Percentiles rank a stretch among this genome's conserved stretches.
phyloP scores from a whole-genome alignment of 2,329 filamentous ascomycete genomes.

The Penicillium sp. region DNA sequence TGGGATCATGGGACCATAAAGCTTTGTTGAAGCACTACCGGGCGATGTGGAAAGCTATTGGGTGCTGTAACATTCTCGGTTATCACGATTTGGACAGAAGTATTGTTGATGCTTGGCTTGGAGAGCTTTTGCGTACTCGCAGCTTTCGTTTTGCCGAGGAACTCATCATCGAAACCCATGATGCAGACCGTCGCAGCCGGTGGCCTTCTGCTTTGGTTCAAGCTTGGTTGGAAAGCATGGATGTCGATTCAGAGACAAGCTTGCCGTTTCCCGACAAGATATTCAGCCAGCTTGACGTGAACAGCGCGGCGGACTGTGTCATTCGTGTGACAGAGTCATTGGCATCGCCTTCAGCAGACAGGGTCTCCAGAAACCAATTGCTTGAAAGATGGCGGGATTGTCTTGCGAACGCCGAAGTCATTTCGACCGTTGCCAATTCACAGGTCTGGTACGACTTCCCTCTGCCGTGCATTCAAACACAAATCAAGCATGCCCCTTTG shows the following conservation, averaged over 20 bases:
- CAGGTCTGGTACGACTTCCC: slow-evolving; percentile 29
- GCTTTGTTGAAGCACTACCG: slow-evolving; percentile 27
- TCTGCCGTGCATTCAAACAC: slow-evolving; percentile 10
- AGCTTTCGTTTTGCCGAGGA: slow-evolving; percentile 29
- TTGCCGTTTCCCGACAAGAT: slow-evolving; percentile 20
- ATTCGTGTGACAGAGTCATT: slow-evolving; percentile 37
- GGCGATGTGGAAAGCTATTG: slow-evolving; percentile 41
- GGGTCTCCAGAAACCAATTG: slow-evolving; percentile 15
- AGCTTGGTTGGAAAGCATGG: slow-evolving; percentile 24
- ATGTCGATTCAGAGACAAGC: slow-evolving; percentile 6
- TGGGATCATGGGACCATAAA: slow-evolving; percentile 17
- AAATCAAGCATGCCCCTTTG: neutral
- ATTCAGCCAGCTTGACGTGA: slow-evolving; percentile 25
- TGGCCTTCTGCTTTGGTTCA: slow-evolving; percentile 33
- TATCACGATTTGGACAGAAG: slow-evolving; percentile 34
- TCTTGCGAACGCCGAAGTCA: slow-evolving; percentile 23
- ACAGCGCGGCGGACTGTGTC: slow-evolving; percentile 30
- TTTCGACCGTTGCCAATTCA: slow-evolving; percentile 25
- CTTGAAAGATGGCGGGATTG: slow-evolving; percentile 36
- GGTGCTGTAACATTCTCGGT: slow-evolving; percentile 35
- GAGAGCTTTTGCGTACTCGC: slow-evolving; percentile 25
- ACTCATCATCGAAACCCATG: slow-evolving; percentile 33
- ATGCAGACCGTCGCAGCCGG: slow-evolving; percentile 7
- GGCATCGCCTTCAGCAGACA: slow-evolving; percentile 21
- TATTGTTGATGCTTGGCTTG: slow-evolving; percentile 35